Evolutionary conservation across 139 green algal genomes (phyloP).

Genomic region (Haematococcus lacustris): DNA sequence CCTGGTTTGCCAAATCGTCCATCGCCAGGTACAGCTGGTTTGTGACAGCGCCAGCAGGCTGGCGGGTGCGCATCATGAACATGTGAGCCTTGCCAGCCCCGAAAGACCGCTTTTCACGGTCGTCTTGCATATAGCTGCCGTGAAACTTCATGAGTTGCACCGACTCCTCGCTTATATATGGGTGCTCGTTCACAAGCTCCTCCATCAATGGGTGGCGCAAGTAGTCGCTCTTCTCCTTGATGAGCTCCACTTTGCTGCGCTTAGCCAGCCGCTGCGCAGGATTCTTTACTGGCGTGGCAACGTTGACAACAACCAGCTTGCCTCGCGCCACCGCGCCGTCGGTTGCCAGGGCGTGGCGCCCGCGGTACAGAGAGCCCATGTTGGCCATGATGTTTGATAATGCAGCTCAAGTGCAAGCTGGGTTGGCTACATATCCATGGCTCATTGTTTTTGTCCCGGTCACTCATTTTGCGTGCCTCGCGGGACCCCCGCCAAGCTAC

Average conservation of each 20-base stretch:
- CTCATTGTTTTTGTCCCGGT: too few species aligned
- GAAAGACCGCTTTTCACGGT: constrained; percentile 88
- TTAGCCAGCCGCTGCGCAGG: constrained; percentile 62
- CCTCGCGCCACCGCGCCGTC: too few species aligned
- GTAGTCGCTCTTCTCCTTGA: constrained; percentile 95
- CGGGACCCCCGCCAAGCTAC: too few species aligned
- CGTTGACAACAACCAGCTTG: constrained; percentile 9
- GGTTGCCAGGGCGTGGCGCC: too few species aligned
- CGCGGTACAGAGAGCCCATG: too few species aligned
- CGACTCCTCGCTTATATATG: constrained; percentile 80
- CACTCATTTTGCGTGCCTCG: too few species aligned
- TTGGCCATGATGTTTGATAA: too few species aligned
- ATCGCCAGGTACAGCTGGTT: constrained; percentile 97
- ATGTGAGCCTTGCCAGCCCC: constrained; percentile 93
- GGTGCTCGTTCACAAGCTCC: constrained; percentile 76
- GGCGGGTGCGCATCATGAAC: constrained; percentile 99
- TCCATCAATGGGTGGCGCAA: constrained; percentile 95
- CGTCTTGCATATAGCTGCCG: constrained; percentile 93
- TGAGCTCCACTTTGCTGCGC: constrained; percentile 88
- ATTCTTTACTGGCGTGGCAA: constrained; percentile 67
- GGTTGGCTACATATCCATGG: too few species aligned
- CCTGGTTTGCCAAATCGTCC: constrained; percentile 95
- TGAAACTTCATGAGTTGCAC: constrained; percentile 99
- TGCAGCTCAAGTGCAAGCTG: neutral
- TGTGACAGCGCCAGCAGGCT: constrained; percentile 79